These are phyloP conservation scores for Corylus americana DNA, from an alignment of 306 rosid genomes.

Conservation along the genomic window DNA sequence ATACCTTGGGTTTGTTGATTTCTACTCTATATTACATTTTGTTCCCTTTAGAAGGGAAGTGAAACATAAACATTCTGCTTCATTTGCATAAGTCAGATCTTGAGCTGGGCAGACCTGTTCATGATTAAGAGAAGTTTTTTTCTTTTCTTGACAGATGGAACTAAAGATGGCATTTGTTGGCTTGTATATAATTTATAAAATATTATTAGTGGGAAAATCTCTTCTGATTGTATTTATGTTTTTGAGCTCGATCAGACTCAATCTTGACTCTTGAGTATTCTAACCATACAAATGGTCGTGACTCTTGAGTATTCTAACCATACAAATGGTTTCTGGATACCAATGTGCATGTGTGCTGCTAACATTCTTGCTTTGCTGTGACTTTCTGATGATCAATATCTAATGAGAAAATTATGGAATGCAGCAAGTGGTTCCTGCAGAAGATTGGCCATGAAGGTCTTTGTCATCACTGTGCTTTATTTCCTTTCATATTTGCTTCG, in stretches of 20 bases:
- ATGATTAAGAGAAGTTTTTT: neutral
- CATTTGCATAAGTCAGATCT: neutral
- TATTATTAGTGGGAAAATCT: neutral
- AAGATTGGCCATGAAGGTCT: slow-evolving; percentile 94
- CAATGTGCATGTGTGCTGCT: neutral
- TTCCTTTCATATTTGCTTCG: slow-evolving; percentile 2
- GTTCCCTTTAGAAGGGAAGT: neutral
- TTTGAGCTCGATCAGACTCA: slow-evolving; percentile 1
- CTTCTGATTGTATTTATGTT: neutral
- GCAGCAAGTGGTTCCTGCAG: slow-evolving; percentile 99
- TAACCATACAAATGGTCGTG: too few species aligned
- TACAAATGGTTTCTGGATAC: slow-evolving; percentile 8
- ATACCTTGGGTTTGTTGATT: neutral
- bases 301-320: neutral
- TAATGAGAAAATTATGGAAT: slow-evolving; percentile 32
- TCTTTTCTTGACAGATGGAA: neutral
- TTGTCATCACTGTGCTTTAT: slow-evolving; percentile 13
- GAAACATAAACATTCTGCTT: neutral
- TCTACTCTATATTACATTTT: neutral
- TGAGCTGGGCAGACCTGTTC: neutral
- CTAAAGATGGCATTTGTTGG: neutral
- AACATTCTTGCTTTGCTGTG: slow-evolving; percentile 9
- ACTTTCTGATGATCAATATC: slow-evolving; percentile 24
- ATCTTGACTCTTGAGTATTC: neutral
- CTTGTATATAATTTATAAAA: neutral